These are phyloP conservation scores for Diaporthe citri DNA, from an alignment of 2,329 filamentous ascomycete genomes.

Conservation along the genomic window DNA sequence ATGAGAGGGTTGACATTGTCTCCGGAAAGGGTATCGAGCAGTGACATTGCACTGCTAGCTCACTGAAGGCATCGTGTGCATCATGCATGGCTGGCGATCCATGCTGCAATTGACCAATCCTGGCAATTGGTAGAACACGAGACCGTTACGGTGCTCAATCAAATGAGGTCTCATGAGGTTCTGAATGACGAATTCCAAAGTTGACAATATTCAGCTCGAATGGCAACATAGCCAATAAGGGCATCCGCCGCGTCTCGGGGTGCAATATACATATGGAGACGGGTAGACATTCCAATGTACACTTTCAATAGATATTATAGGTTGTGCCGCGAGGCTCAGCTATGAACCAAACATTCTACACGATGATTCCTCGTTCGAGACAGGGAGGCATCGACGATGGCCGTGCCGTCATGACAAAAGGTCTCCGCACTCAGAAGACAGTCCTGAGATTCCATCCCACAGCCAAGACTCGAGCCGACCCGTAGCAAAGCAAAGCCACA, in stretches of 20 bases:
- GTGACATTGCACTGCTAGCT: neutral
- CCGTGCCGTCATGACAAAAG: too few species aligned
- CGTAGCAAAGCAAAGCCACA: conserved; percentile 51
- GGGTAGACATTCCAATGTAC: neutral
- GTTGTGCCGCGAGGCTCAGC: neutral
- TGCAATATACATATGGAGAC: neutral
- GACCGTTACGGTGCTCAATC: neutral
- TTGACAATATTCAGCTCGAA: neutral
- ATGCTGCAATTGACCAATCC: neutral
- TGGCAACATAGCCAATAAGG: neutral
- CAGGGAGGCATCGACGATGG: too few species aligned
- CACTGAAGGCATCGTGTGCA: neutral
- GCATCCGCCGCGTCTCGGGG: neutral
- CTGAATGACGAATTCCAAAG: neutral
- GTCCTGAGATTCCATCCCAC: conserved; percentile 51
- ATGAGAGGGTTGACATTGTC: neutral
- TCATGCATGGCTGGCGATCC: neutral
- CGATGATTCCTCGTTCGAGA: too few species aligned
- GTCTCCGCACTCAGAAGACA: conserved; percentile 44
- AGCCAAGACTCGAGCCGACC: conserved; percentile 50
- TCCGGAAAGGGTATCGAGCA: too few species aligned
- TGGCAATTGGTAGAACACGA: too few species aligned
- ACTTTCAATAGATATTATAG: neutral
- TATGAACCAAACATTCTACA: neutral
- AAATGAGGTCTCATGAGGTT: neutral